Percentiles rank a stretch among this genome's conserved stretches.
phyloP scores from a whole-genome alignment of 2,329 filamentous ascomycete genomes.

The Sporothrix brunneoviolacea region DNA sequence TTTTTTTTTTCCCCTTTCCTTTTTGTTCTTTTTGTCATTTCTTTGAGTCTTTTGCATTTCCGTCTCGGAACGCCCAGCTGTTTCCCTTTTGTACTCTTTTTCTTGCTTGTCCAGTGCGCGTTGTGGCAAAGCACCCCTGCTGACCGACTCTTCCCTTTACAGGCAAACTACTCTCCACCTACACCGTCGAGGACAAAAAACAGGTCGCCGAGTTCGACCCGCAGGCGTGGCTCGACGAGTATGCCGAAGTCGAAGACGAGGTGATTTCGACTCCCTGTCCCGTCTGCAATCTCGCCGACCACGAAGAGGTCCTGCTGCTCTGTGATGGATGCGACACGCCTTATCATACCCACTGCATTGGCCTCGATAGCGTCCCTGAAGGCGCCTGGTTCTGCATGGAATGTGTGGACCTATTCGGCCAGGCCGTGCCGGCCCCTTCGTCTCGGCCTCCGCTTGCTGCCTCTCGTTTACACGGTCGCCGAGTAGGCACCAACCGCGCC shows the following conservation, averaged over 20 bases:
- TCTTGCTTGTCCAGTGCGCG: too few species aligned
- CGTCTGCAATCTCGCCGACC: conserved; percentile 72
- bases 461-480: too few species aligned
- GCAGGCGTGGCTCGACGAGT: conserved; percentile 64
- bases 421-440: conserved; percentile 29
- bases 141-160: conserved; percentile 19
- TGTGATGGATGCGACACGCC: conserved; percentile 87
- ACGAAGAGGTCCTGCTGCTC: conserved; percentile 77
- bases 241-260: conserved; percentile 67
- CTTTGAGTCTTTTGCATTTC: neutral
- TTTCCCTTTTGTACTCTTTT: neutral
- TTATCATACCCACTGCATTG: conserved; percentile 89
- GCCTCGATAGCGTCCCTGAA: conserved; percentile 66
- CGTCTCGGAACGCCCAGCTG: neutral
- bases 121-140: conserved; percentile 1
- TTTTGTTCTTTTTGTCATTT: neutral
- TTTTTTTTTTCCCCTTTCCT: neutral
- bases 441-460: conserved; percentile 25
- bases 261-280: conserved; percentile 70
- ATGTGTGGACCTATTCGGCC: conserved; percentile 53
- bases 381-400: conserved; percentile 89
- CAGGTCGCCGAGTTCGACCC: conserved; percentile 87
- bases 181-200: conserved; percentile 70
- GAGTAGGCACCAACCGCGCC: neutral
- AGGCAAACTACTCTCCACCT: conserved; percentile 52